Conservation (phyloP, 345 rosid genomes). For the Capsella bursapastoris region DNA sequence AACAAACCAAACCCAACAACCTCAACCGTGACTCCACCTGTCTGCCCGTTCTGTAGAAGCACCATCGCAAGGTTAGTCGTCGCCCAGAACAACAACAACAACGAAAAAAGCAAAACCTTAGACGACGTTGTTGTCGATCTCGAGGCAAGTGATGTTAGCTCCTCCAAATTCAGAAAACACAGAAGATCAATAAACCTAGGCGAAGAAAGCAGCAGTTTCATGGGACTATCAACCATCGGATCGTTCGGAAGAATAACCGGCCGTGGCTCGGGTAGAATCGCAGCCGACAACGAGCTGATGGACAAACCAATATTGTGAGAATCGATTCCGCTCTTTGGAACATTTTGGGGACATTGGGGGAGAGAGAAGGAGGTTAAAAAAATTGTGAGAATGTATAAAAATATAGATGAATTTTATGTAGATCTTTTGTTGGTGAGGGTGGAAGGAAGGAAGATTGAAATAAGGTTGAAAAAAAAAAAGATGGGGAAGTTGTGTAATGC, state of each 20-base stretch:
- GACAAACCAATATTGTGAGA: slow-evolving; percentile 55
- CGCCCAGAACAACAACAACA: slow-evolving; percentile 57
- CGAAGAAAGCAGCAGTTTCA: slow-evolving; percentile 97
- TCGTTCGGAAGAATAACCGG: slow-evolving; percentile 73
- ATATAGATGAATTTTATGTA: slow-evolving; percentile 39
- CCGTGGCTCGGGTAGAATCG: slow-evolving; percentile 74
- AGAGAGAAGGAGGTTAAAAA: background rate
- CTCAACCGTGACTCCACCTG: slow-evolving; percentile 65
- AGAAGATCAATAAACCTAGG: slow-evolving; percentile 72
- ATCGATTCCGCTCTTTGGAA: background rate
- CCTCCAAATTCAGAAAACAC: slow-evolving; percentile 66
- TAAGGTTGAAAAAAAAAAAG: slow-evolving; percentile 22
- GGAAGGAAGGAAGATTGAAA: slow-evolving; percentile 26
- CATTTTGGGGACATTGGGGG: background rate
- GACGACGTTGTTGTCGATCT: slow-evolving; percentile 54
- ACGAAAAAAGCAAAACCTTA: slow-evolving; percentile 46
- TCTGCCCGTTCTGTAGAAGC: slow-evolving; percentile 97
- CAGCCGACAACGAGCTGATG: slow-evolving; percentile 63
- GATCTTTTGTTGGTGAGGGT: slow-evolving; percentile 28
- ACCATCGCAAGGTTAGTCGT: slow-evolving; percentile 67
- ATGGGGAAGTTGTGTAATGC: slow-evolving; percentile 26
- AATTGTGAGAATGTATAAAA: slow-evolving; percentile 42
- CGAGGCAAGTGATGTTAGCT: slow-evolving; percentile 56
- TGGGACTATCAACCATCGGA: slow-evolving; percentile 70
- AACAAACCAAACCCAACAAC: slow-evolving; percentile 97